Conservation (phyloP, 352 stramenopile genomes). For the Pythium utonaiense region DNA sequence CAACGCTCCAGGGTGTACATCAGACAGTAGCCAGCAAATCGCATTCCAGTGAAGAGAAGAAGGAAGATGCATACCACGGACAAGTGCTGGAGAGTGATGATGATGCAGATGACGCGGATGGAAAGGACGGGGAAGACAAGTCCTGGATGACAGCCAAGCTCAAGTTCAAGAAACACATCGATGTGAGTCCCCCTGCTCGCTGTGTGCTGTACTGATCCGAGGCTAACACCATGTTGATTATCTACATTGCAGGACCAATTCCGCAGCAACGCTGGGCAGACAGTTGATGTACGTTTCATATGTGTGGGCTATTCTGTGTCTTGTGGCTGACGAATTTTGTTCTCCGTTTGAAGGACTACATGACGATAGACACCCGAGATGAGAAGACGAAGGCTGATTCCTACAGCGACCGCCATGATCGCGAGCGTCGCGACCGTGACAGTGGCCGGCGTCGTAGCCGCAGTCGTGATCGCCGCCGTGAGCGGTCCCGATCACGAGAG, state of each 20-base stretch:
- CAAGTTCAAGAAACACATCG: constrained; percentile 89
- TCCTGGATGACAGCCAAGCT: constrained; percentile 87
- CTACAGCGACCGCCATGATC: background rate
- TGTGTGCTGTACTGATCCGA: too few species aligned
- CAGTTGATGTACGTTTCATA: constrained; percentile 38
- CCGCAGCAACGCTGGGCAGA: constrained; percentile 47
- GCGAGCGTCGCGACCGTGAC: background rate
- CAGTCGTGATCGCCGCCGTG: constrained; percentile 6
- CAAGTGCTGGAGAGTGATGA: constrained; percentile 58
- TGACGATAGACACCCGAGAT: constrained; percentile 53
- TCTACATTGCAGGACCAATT: constrained; percentile 59
- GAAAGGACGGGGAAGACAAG: constrained; percentile 39
- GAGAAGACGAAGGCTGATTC: constrained; percentile 4
- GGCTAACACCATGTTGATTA: background rate
- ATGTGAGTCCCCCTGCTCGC: constrained; percentile 47
- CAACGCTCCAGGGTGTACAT: constrained; percentile 36
- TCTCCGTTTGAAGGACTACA: constrained; percentile 51
- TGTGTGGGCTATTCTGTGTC: background rate
- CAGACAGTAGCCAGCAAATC: background rate
- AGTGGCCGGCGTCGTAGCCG: background rate
- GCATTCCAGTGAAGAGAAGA: constrained; percentile 9
- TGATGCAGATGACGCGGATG: constrained; percentile 25
- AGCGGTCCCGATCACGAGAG: constrained; percentile 12
- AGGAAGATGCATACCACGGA: constrained; percentile 49
- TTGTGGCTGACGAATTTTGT: background rate